Conservation (phyloP, 2,329 filamentous ascomycete species). For the Corniculantispora saksenae region DNA sequence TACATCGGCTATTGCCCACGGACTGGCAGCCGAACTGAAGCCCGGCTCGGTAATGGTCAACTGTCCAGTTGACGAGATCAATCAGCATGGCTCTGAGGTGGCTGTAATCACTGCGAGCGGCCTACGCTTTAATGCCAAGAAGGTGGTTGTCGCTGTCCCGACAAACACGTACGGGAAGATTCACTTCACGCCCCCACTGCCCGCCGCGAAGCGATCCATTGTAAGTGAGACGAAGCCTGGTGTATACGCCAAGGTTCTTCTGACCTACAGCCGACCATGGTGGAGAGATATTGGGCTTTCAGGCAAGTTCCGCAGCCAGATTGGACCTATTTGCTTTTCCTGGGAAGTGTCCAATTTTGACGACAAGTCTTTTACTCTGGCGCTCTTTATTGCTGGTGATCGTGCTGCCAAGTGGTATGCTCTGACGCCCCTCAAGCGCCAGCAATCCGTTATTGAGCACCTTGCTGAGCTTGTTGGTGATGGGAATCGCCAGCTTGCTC, state of each 20-base stretch:
- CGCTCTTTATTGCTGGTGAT: constrained; percentile 36
- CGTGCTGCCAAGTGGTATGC: constrained; percentile 30
- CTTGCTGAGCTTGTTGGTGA: constrained; percentile 22
- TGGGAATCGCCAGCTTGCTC: constrained; percentile 15
- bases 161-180: constrained; percentile 27
- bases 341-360: constrained; percentile 23
- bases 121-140: constrained; percentile 23
- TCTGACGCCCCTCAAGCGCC: constrained; percentile 19
- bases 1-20: background rate
- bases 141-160: constrained; percentile 30
- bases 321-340: constrained; percentile 19
- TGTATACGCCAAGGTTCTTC: constrained; percentile 38
- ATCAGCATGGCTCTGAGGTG: constrained; percentile 19
- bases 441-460: constrained; percentile 24
- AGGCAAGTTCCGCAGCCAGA: constrained; percentile 41
- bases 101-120: constrained; percentile 23
- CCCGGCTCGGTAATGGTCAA: background rate
- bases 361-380: constrained; percentile 30
- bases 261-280: constrained; percentile 46
- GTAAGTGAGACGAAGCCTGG: constrained; percentile 34
- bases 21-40: background rate
- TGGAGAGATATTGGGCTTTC: constrained; percentile 45
- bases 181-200: constrained; percentile 31
- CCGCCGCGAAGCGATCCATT: constrained; percentile 29
- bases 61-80: constrained; percentile 18